These are phyloP conservation scores for Cystobasidiaceae sp. DNA, from an alignment of 1,284 basidiomycete genomes.

Conservation along the genomic window DNA sequence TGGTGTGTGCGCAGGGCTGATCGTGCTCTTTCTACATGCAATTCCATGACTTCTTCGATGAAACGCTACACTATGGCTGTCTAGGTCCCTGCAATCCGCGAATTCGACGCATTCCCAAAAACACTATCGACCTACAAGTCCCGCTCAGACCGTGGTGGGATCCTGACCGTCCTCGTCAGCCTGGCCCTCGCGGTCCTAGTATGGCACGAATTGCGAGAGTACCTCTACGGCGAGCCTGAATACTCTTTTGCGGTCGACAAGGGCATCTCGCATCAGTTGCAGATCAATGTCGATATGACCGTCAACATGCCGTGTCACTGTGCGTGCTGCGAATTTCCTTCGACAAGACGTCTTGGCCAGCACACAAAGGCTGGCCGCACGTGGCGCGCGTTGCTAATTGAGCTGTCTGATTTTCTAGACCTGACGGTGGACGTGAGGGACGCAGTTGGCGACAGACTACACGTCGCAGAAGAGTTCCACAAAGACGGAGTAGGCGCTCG, in stretches of 20 bases:
- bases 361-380: too few species aligned
- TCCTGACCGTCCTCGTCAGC: slow-evolving; percentile 74
- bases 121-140: slow-evolving; percentile 76
- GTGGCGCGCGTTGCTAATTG: too few species aligned
- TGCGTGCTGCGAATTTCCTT: too few species aligned
- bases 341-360: too few species aligned
- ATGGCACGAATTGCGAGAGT: slow-evolving; percentile 83
- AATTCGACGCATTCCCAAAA: slow-evolving; percentile 82
- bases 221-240: slow-evolving; percentile 83
- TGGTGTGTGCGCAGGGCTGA: too few species aligned
- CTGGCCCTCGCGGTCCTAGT: slow-evolving; percentile 67
- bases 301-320: slow-evolving; percentile 89
- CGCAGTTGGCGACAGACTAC: slow-evolving; percentile 82
- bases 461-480: slow-evolving; percentile 73
- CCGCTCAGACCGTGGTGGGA: slow-evolving; percentile 76
- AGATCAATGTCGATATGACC: slow-evolving; percentile 81
- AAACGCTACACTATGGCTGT: too few species aligned
- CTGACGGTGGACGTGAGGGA: slow-evolving; percentile 86
- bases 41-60: too few species aligned
- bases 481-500: slow-evolving; percentile 82
- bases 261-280: slow-evolving; percentile 59
- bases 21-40: too few species aligned
- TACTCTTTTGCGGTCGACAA: slow-evolving; percentile 77
- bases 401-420: slow-evolving; percentile 56
- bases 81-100: slow-evolving; percentile 31